Conservation (phyloP, 2,329 filamentous ascomycete species). For the Echinosphaeria canescens region DNA sequence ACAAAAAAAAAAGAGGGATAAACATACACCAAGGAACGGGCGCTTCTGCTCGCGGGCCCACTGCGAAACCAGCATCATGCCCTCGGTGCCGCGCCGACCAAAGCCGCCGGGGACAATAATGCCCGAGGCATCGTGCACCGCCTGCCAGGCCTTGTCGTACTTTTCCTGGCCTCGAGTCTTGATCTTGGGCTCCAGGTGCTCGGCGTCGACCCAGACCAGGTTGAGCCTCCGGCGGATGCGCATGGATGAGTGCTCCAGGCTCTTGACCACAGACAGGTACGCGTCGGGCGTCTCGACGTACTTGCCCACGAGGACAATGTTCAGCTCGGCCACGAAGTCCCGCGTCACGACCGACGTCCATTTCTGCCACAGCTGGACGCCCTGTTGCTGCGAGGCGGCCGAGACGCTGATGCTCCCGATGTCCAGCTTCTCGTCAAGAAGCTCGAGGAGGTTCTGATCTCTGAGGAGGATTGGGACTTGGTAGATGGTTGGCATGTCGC, state of each 20-base stretch:
- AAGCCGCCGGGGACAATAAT: conserved; percentile 56
- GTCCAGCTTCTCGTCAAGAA: conserved; percentile 42
- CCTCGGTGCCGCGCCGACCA: conserved; percentile 61
- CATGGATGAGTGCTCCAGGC: conserved; percentile 85
- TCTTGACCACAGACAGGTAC: conserved; percentile 58
- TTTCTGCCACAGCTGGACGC: conserved; percentile 48
- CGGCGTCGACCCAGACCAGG: conserved; percentile 67
- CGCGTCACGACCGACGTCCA: conserved; percentile 55
- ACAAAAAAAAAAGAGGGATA: too few relatives aligned
- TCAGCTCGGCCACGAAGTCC: conserved; percentile 47
- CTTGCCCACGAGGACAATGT: conserved; percentile 81
- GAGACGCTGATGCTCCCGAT: conserved; percentile 35
- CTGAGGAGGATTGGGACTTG: conserved; percentile 87
- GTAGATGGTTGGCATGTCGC: conserved; percentile 78
- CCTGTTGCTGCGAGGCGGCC: conserved; percentile 33
- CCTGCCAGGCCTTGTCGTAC: conserved; percentile 74
- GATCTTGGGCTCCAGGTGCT: conserved; percentile 73
- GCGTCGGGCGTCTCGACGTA: conserved; percentile 72
- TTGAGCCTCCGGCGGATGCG: conserved; percentile 59
- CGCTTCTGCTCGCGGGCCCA: conserved; percentile 68
- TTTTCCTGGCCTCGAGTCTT: too few relatives aligned
- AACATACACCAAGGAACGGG: conserved; percentile 73
- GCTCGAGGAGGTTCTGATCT: conserved; percentile 50
- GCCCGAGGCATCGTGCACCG: conserved; percentile 46
- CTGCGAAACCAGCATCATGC: conserved; percentile 74